Evolutionary conservation across 1,139 yeast species (phyloP).

Genomic region (Yamadazyma siamensis): DNA sequence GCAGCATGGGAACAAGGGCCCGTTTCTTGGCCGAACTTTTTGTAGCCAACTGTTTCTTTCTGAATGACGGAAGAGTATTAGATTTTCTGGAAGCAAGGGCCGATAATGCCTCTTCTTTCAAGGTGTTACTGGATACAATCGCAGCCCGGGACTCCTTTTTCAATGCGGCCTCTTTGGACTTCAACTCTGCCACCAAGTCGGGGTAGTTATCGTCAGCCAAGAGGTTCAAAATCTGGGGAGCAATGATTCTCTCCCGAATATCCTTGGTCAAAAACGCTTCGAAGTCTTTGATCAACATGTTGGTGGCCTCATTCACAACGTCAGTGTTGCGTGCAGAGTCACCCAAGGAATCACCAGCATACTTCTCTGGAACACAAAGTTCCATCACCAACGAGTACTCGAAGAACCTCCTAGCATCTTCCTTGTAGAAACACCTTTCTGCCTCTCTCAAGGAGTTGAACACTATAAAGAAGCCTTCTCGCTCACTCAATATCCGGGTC

Average conservation of each 20-base stretch:
- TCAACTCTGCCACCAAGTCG: conserved; percentile 43
- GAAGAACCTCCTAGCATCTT: conserved; percentile 57
- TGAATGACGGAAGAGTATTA: conserved; percentile 44
- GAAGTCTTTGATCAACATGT: conserved; percentile 60
- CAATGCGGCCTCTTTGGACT: conserved; percentile 32
- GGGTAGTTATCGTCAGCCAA: conserved; percentile 63
- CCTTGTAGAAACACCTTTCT: conserved; percentile 59
- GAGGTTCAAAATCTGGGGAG: conserved; percentile 64
- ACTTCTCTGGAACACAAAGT: conserved; percentile 41
- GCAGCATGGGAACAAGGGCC: conserved; percentile 62
- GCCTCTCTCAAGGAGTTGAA: conserved; percentile 67
- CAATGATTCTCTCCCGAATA: conserved; percentile 69
- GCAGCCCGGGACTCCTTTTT: conserved; percentile 17
- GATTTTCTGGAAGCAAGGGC: conserved; percentile 24
- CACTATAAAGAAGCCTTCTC: conserved; percentile 66
- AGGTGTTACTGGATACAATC: conserved; percentile 13
- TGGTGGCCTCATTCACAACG: conserved; percentile 55
- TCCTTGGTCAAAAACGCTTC: conserved; percentile 65
- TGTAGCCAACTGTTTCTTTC: conserved; percentile 29
- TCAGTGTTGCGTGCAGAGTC: conserved; percentile 17
- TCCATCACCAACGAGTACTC: conserved; percentile 58
- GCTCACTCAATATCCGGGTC: conserved; percentile 61
- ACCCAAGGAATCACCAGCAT: conserved; percentile 8
- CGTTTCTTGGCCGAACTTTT: conserved; percentile 17
- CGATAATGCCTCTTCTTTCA: conserved; percentile 26